phyloP scores from a whole-genome alignment of 768 basidiomycete species.

The Amanita rubescens region DNA sequence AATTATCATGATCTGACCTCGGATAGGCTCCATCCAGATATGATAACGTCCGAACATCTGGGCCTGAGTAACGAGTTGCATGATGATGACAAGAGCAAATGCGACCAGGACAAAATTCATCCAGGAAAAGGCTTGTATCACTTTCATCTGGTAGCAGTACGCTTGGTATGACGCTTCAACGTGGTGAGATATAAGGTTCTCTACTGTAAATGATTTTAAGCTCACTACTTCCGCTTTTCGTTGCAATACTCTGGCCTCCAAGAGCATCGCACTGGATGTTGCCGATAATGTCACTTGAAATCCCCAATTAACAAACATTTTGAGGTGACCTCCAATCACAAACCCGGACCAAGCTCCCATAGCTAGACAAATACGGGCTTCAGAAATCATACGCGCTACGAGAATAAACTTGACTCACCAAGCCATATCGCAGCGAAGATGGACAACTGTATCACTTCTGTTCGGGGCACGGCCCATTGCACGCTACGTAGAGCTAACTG shows the following conservation, averaged over 20 bases:
- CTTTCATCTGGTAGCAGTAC: constrained; percentile 78
- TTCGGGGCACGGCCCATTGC: constrained; percentile 62
- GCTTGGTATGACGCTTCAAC: constrained; percentile 42
- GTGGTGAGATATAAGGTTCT: constrained; percentile 4
- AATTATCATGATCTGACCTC: constrained; percentile 22
- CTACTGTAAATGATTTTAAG: constrained; percentile 5
- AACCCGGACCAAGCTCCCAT: constrained; percentile 74
- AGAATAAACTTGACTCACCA: constrained; percentile 34
- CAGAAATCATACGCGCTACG: not conserved
- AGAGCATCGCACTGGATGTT: constrained; percentile 50
- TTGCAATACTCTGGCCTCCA: constrained; percentile 33
- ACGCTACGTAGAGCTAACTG: constrained; percentile 32
- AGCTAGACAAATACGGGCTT: constrained; percentile 29
- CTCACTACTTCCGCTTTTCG: constrained; percentile 52
- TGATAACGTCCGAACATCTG: constrained; percentile 44
- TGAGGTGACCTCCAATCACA: constrained; percentile 14
- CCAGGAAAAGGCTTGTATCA: constrained; percentile 76
- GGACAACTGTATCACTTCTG: constrained; percentile 50
- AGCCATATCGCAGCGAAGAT: constrained; percentile 62
- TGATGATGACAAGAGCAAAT: constrained; percentile 46
- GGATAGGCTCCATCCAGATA: constrained; percentile 55
- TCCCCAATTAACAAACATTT: not conserved
- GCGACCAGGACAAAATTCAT: constrained; percentile 44
- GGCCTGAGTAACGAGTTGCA: constrained; percentile 49
- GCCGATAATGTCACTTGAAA: constrained; percentile 61